These are phyloP conservation scores for Xylogone sp. DNA, from an alignment of 2,329 filamentous ascomycete species.

Conservation along the genomic window DNA sequence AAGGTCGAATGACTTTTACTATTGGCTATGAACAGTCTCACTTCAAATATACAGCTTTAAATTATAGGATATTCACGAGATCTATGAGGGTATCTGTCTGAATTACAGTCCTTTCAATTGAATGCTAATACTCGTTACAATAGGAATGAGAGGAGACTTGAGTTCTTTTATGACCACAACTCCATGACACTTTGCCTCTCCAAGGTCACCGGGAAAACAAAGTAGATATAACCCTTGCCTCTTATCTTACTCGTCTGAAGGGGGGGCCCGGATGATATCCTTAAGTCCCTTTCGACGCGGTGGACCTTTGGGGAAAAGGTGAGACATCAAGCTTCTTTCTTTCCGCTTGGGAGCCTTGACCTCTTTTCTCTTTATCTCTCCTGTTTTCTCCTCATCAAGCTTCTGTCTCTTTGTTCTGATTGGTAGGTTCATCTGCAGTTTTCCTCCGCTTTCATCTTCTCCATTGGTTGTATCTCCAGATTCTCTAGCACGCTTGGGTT, in stretches of 20 bases:
- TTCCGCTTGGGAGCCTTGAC: background rate
- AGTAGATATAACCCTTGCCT: too few relatives aligned
- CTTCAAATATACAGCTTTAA: too few relatives aligned
- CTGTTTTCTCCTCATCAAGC: background rate
- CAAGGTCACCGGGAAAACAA: too few relatives aligned
- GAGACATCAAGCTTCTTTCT: background rate
- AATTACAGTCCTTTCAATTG: too few relatives aligned
- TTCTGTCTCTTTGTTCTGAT: background rate
- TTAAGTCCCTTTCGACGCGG: background rate
- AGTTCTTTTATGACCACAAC: too few relatives aligned
- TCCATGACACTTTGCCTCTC: too few relatives aligned
- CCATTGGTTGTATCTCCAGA: conserved; percentile 5
- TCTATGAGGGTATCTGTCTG: too few relatives aligned
- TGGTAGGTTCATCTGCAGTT: conserved; percentile 3
- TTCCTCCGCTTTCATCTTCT: conserved; percentile 12
- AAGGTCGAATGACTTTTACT: too few relatives aligned
- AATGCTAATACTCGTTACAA: too few relatives aligned
- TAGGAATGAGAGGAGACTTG: too few relatives aligned
- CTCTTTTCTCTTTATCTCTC: conserved; percentile 2
- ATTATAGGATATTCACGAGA: too few relatives aligned
- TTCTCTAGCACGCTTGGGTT: background rate
- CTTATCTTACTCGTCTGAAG: background rate
- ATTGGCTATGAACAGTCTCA: too few relatives aligned
- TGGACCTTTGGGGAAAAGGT: background rate
- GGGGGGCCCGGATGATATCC: background rate